Evolutionary conservation across 768 basidiomycete species (phyloP), one percentile per base, ranked within the genome.

Genomic region (Termitomyces sp.): DNA sequence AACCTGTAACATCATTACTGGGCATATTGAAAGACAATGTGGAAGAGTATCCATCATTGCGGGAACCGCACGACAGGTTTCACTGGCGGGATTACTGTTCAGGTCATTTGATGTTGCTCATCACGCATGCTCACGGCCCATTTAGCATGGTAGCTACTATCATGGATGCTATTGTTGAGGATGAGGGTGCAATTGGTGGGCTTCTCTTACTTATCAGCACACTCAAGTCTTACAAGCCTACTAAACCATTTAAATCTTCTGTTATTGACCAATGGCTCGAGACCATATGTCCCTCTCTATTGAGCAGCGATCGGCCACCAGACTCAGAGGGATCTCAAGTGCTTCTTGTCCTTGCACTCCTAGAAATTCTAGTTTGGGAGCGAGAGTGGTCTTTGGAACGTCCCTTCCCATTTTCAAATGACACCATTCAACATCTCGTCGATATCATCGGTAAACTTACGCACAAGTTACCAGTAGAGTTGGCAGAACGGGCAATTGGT

Each of bases 301-400:
- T n/a, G n/a, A 41, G 39, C 7, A 3, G 15, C 15, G 34, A 16
- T 13, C 20, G 10, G 13, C 18, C 48, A 2, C 48, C 22, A 13
- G 20, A 48, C 20, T 51, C 48, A 16, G 47, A 50, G 29, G 55
- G 48, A 16, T 56, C 55, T 2, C 48, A 56, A 33, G 20, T 51
- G 4, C 48, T 56, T 26, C 47, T 56, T 50, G 55, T 56, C 28
- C 34, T 34, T 20, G 48, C 39, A 5, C 47, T 56, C 12, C 48
- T 34, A 1, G 55, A 56, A 33, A 56, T 56, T 41, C 18, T 56
- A 8, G n/a, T 16, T 26, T 56, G 55, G 55, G 48, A 51, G 39
- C 29, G 20, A 3, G 39, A 50, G 12, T 12, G 29, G 26, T 22
- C 48, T 4, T 18, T 9, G 3, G 24, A 28, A 5, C 15, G 20